phyloP scores from a whole-genome alignment of 2,329 filamentous ascomycete genomes.

The Neonectria coccinea region DNA sequence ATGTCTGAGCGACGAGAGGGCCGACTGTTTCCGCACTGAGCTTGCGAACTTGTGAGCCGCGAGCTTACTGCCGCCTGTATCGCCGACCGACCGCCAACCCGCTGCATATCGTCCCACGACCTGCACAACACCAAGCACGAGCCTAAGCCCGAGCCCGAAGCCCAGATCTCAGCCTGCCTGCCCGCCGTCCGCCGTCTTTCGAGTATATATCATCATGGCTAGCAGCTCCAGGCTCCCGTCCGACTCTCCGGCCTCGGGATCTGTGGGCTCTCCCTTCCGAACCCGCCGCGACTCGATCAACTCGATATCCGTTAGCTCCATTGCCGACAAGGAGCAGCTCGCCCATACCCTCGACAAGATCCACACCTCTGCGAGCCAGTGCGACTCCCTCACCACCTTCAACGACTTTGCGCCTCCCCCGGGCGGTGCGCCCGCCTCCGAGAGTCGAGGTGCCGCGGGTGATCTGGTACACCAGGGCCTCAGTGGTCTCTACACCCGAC shows the following conservation, averaged over 20 bases:
- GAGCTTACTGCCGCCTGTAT: constrained; percentile 13
- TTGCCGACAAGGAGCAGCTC: constrained; percentile 76
- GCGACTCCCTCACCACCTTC: constrained; percentile 88
- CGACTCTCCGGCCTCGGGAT: constrained; percentile 45
- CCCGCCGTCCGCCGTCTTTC: constrained; percentile 7
- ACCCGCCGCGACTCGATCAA: constrained; percentile 55
- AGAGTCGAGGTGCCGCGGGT: constrained; percentile 76
- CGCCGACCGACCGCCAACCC: constrained; percentile 17
- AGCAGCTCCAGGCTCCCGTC: constrained; percentile 48
- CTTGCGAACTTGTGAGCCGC: constrained; percentile 18
- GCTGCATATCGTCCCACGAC: constrained; percentile 6
- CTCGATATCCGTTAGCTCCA: constrained; percentile 55
- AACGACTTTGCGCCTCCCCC: constrained; percentile 88
- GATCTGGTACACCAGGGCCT: constrained; percentile 87
- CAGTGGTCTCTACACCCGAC: constrained; percentile 87
- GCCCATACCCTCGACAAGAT: constrained; percentile 86
- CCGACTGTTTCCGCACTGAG: constrained; percentile 26
- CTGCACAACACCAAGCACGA: constrained; percentile 11
- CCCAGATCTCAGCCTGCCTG: constrained; percentile 10
- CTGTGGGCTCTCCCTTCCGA: constrained; percentile 49
- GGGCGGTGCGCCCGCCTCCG: constrained; percentile 65
- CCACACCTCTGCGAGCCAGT: constrained; percentile 88
- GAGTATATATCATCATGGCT: constrained; percentile 34
- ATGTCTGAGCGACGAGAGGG: constrained; percentile 29
- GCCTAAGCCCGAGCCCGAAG: neutral